phyloP scores from a whole-genome alignment of 139 green algal genomes.

The Volvox reticuliferus region DNA sequence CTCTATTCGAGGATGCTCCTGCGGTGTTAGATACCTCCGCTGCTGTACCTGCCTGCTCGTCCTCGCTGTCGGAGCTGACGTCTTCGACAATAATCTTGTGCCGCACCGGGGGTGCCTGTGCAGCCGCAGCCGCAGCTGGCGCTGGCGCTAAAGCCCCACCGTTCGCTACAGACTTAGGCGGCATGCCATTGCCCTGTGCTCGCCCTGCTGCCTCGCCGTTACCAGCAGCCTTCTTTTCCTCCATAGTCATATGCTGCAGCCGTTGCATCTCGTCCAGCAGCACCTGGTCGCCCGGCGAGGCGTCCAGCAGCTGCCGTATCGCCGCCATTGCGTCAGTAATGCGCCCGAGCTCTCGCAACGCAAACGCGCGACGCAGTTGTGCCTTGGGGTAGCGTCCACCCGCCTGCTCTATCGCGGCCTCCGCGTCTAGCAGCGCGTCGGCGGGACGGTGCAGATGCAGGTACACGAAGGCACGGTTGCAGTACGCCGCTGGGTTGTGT shows the following conservation, averaged over 20 bases:
- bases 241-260: conserved; percentile 14
- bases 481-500: conserved; percentile 43
- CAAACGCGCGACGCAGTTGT: conserved; percentile 22
- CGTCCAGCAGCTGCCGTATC: conserved; percentile 6
- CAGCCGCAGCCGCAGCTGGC: neutral
- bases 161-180: neutral
- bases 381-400: conserved; percentile 55
- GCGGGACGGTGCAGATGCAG: conserved; percentile 41
- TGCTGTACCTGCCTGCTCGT: conserved; percentile 5
- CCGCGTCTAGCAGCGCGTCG: conserved; percentile 47
- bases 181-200: too few species aligned
- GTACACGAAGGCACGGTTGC: conserved; percentile 52
- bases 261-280: conserved; percentile 15
- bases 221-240: neutral
- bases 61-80: conserved; percentile 22
- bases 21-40: neutral
- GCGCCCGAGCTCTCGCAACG: conserved; percentile 38
- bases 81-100: conserved; percentile 38
- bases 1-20: too few species aligned
- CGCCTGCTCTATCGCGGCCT: conserved; percentile 39
- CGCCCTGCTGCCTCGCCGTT: too few species aligned
- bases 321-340: neutral
- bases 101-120: conserved; percentile 10
- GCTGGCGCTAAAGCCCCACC: neutral
- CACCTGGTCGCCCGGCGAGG: neutral